Evolutionary conservation across 352 stramenopile species (phyloP), one percentile per base, ranked within the genome.

Genomic region (Globisporangium camurandrum): DNA sequence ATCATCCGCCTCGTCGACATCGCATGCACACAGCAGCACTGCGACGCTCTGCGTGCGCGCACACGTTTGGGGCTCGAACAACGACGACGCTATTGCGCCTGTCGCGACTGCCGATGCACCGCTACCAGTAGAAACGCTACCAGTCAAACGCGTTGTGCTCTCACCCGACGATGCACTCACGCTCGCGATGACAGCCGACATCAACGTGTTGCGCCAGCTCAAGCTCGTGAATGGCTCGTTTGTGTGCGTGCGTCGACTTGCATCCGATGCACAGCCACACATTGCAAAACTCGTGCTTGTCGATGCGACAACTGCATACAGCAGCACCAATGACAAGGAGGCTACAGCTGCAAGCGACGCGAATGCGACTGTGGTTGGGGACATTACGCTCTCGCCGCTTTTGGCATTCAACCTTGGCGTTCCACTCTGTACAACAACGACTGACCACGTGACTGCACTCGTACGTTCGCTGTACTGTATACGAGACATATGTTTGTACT

Each of bases 351-450:
- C 40, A 37, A 24, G 17, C 10, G 14, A 49, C 5, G 23, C n/a
- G 19, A 28, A 38, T 9, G 2, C 14, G 7, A 20, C 24, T 24
- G 34, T 30, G 6, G 42, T 61, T 31, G 57, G 34, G 4, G 55
- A 70, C 43, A 47, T 86, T 16, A 66, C 66, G 33, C 54, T 88
- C n/a, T 71, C 80, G 11, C 75, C 76, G n/a, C 60, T 91, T 44
- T 46, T 91, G 31, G 80, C 80, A 17, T 88, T 88, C 59, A 91
- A 91, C 34, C 66, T 91, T 40, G 74, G 73, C 0, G 69, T 91
- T 41, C 49, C 59, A 11, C 55, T 85, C 30, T 60, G 78, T 37
- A 54, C 70, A 6, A 49, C 62, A 37, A 69, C 42, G 22, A 41
- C 51, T 26, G 40, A 22, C 9, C 58, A 59, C 8, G 65, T 69